These are phyloP conservation scores for Penicillium tannophilum DNA, from an alignment of 495 filamentous ascomycete genomes.

Conservation along the genomic window DNA sequence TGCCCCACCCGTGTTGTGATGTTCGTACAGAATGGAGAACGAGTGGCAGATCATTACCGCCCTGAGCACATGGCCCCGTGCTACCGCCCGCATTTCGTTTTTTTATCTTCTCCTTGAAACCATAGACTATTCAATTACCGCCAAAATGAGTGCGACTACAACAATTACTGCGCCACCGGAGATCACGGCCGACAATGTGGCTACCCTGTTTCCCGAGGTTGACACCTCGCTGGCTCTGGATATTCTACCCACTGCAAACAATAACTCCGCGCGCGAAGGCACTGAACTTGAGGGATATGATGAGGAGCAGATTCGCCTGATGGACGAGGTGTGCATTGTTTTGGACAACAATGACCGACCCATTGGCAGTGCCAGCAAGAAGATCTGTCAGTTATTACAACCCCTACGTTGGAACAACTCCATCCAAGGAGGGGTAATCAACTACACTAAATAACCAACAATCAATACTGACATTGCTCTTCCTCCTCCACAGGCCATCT, in stretches of 20 bases:
- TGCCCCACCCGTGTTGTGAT: conserved; percentile 1
- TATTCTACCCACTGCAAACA: conserved; percentile 53
- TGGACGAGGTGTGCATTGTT: conserved; percentile 99
- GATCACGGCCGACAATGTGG: conserved; percentile 84
- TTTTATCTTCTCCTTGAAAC: conserved; percentile 4
- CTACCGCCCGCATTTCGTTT: conserved; percentile 16
- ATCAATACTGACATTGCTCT: conserved; percentile 1
- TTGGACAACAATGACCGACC: conserved; percentile 88
- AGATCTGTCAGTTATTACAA: conserved; percentile 70
- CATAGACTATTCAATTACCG: background rate
- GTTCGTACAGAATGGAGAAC: conserved; percentile 1
- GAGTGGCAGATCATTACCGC: conserved; percentile 27
- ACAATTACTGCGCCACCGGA: conserved; percentile 39
- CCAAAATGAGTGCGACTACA: conserved; percentile 54
- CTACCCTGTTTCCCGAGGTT: conserved; percentile 92
- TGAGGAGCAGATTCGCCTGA: conserved; percentile 94
- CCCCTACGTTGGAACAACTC: background rate
- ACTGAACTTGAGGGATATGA: conserved; percentile 80
- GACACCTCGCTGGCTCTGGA: conserved; percentile 74
- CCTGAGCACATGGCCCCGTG: conserved; percentile 2
- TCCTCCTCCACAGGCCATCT: conserved; percentile 71
- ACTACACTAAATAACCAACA: background rate
- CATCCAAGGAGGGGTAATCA: conserved; percentile 17
- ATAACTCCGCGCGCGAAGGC: conserved; percentile 35
- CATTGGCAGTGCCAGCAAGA: conserved; percentile 98